Base-by-base conservation (phyloP, 2,329 filamentous ascomycete genomes). In the Sporothrix schenckii region DNA sequence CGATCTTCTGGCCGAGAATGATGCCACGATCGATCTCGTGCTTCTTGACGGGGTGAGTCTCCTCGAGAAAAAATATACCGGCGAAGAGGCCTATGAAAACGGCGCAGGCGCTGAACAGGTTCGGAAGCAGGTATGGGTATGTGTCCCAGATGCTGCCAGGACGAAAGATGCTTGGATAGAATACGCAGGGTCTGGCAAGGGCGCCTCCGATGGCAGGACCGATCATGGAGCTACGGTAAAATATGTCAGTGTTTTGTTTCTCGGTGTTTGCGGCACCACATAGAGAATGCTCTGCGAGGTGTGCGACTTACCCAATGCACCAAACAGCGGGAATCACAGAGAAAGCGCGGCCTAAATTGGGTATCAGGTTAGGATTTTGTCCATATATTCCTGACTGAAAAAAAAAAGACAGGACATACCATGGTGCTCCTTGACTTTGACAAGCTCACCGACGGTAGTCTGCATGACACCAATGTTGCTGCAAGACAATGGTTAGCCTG, bases 311-410 rank as follows among this genome's bases (percentile, higher is more conserved):
- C 85, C 95, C 95, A 77, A 99, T 86, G 78, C 94, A 97, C 95
- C 95, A 99, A 34, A 98, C 92, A 78, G 97, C 93, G 7, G 95
- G 95, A 93, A 99, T 97, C 75, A 98, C 94, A 14, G 94, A 93
- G 81, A 97, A 99, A 66, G 94, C 95, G 76, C 92, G 92, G 75
- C 94, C 91, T 93, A 72, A 6, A 34, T 21, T 21, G 21, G 21
- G 60, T 3, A 39, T 19, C 19, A 19, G 11, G 66, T 54, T 39
- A 63, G 44, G 24, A 7, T 16, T 30, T 10, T 19, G 24, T 10
- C 24, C 1, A 19, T 4, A 14, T 39, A 6, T 5, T 34, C 34
- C 34, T 34, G 34, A 44, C 41, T 44, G 10, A n/a, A 44, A 39
- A 21, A 10, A 47, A 9, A 4, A 9, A 34, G 30, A 1, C 16